phyloP scores from a whole-genome alignment of 225 moss, liverwort and hornwort genomes.

The Climacium dendroides region DNA sequence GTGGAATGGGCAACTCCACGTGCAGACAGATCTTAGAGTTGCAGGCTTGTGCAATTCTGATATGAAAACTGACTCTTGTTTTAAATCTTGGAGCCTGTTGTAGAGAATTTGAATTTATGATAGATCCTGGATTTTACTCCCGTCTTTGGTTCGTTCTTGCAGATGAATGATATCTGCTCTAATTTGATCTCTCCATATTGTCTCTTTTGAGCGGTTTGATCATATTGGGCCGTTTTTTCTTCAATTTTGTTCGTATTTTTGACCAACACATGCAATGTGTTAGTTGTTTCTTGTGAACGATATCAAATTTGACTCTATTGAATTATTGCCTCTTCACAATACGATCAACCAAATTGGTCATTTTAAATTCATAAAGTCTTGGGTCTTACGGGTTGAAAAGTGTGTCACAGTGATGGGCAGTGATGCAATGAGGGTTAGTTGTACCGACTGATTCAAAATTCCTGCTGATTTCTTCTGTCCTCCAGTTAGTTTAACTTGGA shows the following conservation, averaged over 20 bases:
- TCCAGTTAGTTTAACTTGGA: background rate
- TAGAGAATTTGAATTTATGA: background rate
- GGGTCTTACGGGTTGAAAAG: background rate
- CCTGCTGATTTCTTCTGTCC: background rate
- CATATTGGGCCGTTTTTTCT: background rate
- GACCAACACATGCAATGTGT: background rate
- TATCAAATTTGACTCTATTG: background rate
- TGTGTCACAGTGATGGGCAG: no score
- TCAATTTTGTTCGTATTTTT: background rate
- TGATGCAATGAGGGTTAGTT: background rate
- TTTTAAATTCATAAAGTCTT: background rate
- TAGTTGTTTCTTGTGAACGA: background rate
- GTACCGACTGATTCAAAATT: background rate
- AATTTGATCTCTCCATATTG: background rate
- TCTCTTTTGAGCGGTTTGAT: background rate
- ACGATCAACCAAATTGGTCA: background rate
- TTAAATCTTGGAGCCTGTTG: background rate
- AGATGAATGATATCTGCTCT: background rate
- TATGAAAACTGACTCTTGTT: background rate
- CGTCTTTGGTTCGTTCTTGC: background rate
- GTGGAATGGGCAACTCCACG: slow-evolving; percentile 95
- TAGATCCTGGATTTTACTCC: background rate
- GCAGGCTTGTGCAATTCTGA: background rate
- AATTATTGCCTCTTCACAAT: background rate
- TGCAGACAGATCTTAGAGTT: slow-evolving; percentile 55